Conservation (phyloP, 768 basidiomycete species). For the Suillus plorans region DNA sequence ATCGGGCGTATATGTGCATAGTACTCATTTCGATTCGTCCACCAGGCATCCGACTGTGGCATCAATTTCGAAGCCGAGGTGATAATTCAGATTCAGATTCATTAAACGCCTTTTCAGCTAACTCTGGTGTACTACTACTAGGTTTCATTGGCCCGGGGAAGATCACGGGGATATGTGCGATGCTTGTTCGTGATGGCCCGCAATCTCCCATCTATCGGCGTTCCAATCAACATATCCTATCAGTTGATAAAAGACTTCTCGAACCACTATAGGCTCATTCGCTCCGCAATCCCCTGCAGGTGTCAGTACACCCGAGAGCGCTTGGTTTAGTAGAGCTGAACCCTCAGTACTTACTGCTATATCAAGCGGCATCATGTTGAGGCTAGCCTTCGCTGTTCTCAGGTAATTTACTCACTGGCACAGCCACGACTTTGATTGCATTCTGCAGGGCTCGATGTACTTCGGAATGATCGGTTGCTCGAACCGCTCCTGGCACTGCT, state of each 20-base stretch:
- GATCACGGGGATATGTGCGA: background rate
- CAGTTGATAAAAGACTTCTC: background rate
- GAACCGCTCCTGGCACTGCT: background rate
- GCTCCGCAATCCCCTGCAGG: background rate
- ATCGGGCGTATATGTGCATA: background rate
- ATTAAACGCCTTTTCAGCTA: background rate
- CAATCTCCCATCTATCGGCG: background rate
- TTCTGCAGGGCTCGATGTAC: constrained; percentile 1
- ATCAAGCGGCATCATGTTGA: constrained; percentile 1
- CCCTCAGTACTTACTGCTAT: background rate
- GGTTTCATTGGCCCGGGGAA: background rate
- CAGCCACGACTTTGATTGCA: background rate
- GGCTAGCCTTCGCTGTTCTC: background rate
- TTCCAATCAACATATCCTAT: background rate
- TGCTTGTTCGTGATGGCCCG: background rate
- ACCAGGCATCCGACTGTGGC: background rate
- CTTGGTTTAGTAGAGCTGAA: background rate
- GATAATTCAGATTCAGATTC: background rate
- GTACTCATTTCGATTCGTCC: background rate
- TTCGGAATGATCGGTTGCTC: background rate
- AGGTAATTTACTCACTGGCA: background rate
- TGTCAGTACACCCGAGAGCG: background rate
- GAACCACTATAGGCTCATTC: background rate
- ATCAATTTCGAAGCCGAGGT: background rate
- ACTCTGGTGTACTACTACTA: background rate